Evolutionary conservation across 208 protist species (phyloP).

Genomic region (Crithidia mellificae): DNA sequence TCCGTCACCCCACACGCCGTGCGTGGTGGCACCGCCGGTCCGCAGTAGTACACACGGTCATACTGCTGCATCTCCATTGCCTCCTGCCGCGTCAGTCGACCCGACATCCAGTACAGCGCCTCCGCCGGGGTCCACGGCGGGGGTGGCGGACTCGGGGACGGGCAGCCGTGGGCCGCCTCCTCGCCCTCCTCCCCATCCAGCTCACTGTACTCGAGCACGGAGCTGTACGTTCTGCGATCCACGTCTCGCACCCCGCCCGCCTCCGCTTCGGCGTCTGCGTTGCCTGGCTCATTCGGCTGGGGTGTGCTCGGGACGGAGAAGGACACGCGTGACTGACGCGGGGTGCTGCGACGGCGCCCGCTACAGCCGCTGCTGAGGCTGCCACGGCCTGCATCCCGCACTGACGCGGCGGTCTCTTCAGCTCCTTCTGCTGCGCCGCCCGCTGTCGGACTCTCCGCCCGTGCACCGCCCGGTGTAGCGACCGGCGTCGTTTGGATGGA

Average conservation of each 20-base stretch:
- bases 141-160: conserved; percentile 21
- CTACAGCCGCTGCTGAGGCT: too few species aligned
- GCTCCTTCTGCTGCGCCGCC: too few species aligned
- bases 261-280: not conserved
- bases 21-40: conserved; percentile 42
- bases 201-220: not conserved
- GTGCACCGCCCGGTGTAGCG: too few species aligned
- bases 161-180: not conserved
- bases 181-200: not conserved
- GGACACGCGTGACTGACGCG: not conserved
- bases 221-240: not conserved
- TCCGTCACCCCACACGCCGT: conserved; percentile 20
- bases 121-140: conserved; percentile 50
- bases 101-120: conserved; percentile 37
- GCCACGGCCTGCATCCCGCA: not conserved
- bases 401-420: too few species aligned
- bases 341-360: conserved; percentile 3
- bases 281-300: not conserved
- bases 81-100: conserved; percentile 76
- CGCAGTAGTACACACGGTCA: conserved; percentile 82
- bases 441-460: too few species aligned
- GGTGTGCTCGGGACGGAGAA: not conserved
- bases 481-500: not conserved
- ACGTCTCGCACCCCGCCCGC: not conserved
- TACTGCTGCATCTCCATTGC: conserved; percentile 75